Percentiles rank a stretch among this genome's conserved stretches.
Evolutionary conservation across 371 early-diverging fungal species (phyloP).

Genomic region (Actinomortierella wolfii): DNA sequence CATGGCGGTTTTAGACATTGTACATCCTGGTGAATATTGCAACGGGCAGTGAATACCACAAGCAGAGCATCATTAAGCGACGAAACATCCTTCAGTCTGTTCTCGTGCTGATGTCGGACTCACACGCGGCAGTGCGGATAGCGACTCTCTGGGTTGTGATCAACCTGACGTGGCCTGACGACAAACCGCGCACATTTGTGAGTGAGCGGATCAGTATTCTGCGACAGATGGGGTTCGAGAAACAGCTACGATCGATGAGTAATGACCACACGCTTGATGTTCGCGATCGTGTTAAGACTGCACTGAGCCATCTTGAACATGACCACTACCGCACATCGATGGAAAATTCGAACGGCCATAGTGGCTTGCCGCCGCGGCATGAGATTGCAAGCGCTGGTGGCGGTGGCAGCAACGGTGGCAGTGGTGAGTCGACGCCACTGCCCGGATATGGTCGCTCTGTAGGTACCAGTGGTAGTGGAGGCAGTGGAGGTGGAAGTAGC

Average conservation of each 20-base stretch:
- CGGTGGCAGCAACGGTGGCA: too few species aligned
- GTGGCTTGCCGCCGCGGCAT: constrained; percentile 10
- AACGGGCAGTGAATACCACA: constrained; percentile 71
- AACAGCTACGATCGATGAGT: constrained; percentile 55
- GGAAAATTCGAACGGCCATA: too few species aligned
- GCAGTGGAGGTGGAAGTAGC: too few species aligned
- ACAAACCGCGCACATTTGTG: constrained; percentile 45
- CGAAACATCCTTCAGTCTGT: constrained; percentile 59
- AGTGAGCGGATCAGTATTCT: constrained; percentile 50
- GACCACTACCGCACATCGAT: constrained; percentile 5
- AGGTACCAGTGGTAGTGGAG: too few species aligned
- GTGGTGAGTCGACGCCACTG: too few species aligned
- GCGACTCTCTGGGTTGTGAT: constrained; percentile 83
- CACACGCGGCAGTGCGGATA: constrained; percentile 65
- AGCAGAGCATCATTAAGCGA: constrained; percentile 64
- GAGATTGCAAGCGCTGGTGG: not conserved
- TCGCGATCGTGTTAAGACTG: constrained; percentile 76
- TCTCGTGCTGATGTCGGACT: constrained; percentile 65
- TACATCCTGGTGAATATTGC: constrained; percentile 77
- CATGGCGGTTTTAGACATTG: constrained; percentile 55
- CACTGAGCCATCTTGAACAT: constrained; percentile 59
- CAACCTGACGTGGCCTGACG: constrained; percentile 83
- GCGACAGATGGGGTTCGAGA: constrained; percentile 63
- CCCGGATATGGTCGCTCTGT: too few species aligned
- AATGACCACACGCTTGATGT: constrained; percentile 72